phyloP scores from a whole-genome alignment of 1,284 basidiomycete genomes.

The Coniophora puteana region DNA sequence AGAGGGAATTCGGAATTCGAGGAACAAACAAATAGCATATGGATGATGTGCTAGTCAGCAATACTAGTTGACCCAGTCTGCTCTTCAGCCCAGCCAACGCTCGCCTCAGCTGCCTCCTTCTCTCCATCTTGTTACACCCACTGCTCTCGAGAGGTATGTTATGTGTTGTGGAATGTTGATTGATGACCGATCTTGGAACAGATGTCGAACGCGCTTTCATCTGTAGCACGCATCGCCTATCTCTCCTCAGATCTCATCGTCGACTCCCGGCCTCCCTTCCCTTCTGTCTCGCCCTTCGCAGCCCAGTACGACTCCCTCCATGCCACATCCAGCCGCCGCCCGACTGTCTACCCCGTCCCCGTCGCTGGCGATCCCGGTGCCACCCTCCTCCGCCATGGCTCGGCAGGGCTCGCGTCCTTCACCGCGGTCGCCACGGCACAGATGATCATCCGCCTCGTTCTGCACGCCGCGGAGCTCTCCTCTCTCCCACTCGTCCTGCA shows the following conservation, averaged over 20 bases:
- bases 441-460: constrained; percentile 37
- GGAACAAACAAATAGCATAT: constrained; percentile 15
- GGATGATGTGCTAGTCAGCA: constrained; percentile 24
- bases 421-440: constrained; percentile 33
- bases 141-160: background rate
- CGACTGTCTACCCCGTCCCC: constrained; percentile 45
- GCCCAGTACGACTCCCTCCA: constrained; percentile 30
- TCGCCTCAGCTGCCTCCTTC: constrained; percentile 7
- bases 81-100: background rate
- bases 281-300: constrained; percentile 34
- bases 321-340: constrained; percentile 18
- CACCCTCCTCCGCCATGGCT: constrained; percentile 41
- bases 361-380: constrained; percentile 58
- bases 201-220: constrained; percentile 27
- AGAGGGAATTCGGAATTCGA: constrained; percentile 10
- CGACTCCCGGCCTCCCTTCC: constrained; percentile 44
- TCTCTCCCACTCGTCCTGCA: constrained; percentile 48
- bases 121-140: constrained; percentile 7
- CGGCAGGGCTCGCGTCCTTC: constrained; percentile 45
- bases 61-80: constrained; percentile 3
- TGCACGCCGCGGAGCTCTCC: constrained; percentile 43
- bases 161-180: background rate
- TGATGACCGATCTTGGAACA: constrained; percentile 9
- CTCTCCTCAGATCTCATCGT: constrained; percentile 65
- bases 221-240: constrained; percentile 67